phyloP scores from a whole-genome alignment of 106 monocot genomes.

The Cymbidium sinense region DNA sequence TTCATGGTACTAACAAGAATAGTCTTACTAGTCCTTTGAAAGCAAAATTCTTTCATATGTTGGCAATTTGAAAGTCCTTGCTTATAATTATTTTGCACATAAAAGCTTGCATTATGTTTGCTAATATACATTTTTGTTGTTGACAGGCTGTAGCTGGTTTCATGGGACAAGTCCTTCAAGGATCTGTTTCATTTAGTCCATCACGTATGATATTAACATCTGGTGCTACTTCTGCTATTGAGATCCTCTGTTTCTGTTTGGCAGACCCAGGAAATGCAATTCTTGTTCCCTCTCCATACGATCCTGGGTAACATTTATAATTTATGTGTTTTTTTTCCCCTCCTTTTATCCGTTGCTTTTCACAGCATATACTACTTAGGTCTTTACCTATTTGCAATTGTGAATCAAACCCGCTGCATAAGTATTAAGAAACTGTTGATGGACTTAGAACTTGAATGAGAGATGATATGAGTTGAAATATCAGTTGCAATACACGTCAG shows the following conservation, averaged over 20 bases:
- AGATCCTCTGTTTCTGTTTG: conserved; percentile 80
- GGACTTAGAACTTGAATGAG: too few relatives aligned
- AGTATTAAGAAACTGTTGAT: too few relatives aligned
- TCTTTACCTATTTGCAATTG: too few relatives aligned
- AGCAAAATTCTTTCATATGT: not conserved
- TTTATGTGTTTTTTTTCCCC: not conserved
- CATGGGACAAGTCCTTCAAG: conserved; percentile 66
- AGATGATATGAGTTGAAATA: too few relatives aligned
- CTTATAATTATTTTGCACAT: not conserved
- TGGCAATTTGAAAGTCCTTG: not conserved
- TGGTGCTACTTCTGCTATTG: conserved; percentile 83
- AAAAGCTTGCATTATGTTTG: not conserved
- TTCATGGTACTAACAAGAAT: too few relatives aligned
- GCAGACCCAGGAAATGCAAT: conserved; percentile 88
- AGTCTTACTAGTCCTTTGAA: too few relatives aligned
- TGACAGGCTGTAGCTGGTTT: conserved; percentile 81
- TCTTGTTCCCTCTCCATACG: conserved; percentile 94
- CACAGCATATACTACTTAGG: not conserved
- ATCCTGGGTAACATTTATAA: conserved; percentile 53
- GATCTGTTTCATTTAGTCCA: conserved; percentile 67
- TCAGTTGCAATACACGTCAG: too few relatives aligned
- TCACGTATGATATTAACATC: conserved; percentile 66
- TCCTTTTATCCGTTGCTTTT: not conserved
- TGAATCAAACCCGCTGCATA: too few relatives aligned
- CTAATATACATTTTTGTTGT: not conserved